phyloP scores from a whole-genome alignment of 495 filamentous ascomycete genomes.

The Talaromyces thailandensis region DNA sequence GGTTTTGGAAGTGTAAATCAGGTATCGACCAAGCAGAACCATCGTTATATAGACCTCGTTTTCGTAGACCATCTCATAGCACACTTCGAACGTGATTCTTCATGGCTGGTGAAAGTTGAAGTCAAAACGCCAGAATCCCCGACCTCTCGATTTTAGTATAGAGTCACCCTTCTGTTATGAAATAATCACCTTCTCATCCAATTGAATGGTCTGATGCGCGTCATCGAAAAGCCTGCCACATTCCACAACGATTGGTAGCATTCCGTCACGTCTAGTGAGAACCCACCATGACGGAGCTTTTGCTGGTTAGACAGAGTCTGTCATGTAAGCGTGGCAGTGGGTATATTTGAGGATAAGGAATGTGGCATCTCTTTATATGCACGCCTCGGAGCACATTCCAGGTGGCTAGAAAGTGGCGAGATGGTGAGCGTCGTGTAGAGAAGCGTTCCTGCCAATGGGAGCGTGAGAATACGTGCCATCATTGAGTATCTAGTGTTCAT shows the following conservation, averaged over 20 bases:
- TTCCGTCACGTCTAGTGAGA: conserved; percentile 4
- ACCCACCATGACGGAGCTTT: neutral
- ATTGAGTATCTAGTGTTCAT: neutral
- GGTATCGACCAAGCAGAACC: neutral
- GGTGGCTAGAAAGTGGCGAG: neutral
- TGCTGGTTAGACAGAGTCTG: neutral
- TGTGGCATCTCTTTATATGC: neutral
- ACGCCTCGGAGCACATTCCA: neutral
- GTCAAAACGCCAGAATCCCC: neutral
- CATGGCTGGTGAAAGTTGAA: conserved; percentile 2
- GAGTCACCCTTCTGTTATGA: neutral
- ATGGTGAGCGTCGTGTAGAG: neutral
- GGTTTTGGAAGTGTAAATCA: neutral
- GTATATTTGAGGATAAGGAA: neutral
- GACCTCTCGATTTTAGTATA: neutral
- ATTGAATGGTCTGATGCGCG: neutral
- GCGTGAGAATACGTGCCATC: neutral
- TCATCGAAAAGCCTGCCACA: neutral
- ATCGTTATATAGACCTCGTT: neutral
- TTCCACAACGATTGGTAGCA: conserved; percentile 1
- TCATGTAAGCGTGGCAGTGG: neutral
- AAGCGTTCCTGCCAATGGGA: neutral
- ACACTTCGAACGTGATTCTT: neutral
- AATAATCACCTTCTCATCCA: neutral
- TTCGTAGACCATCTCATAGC: neutral